phyloP scores from a whole-genome alignment of 2,329 filamentous ascomycete genomes.

The Xylariales sp. region DNA sequence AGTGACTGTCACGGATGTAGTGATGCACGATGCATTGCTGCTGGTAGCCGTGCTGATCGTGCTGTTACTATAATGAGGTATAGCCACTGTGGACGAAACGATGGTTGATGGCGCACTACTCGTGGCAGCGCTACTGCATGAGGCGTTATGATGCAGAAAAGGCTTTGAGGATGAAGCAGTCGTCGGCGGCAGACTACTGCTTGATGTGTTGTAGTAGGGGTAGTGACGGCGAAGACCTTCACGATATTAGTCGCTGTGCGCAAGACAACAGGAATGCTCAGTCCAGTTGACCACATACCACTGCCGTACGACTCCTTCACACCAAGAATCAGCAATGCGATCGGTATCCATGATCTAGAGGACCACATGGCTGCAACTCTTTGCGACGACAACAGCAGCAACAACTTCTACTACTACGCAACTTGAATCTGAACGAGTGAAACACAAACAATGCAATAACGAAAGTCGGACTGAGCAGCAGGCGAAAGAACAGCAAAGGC shows the following conservation, averaged over 20 bases:
- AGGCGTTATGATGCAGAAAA: neutral
- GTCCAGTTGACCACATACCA: slow-evolving; percentile 15
- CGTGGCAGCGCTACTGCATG: neutral
- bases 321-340: slow-evolving; percentile 17
- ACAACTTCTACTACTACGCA: too few relatives aligned
- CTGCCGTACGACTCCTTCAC: slow-evolving; percentile 12
- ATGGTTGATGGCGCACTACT: slow-evolving; percentile 3
- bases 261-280: neutral
- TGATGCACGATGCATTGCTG: slow-evolving; percentile 7
- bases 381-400: too few relatives aligned
- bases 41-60: neutral
- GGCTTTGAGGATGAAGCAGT: neutral
- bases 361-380: slow-evolving; percentile 18
- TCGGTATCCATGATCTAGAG: slow-evolving; percentile 11
- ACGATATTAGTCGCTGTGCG: slow-evolving; percentile 7
- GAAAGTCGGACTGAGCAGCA: slow-evolving; percentile 7
- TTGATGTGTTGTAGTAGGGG: slow-evolving; percentile 11
- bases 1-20: slow-evolving; percentile 3
- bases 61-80: slow-evolving; percentile 3
- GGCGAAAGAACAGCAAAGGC: slow-evolving; percentile 3
- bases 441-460: slow-evolving; percentile 14
- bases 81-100: neutral
- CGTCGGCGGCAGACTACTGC: neutral
- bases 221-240: slow-evolving; percentile 11
- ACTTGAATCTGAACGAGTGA: slow-evolving; percentile 17